Percentiles rank a stretch among this genome's conserved stretches.
phyloP scores from a whole-genome alignment of 2,329 filamentous ascomycete species.

The Colletotrichum euphorbiae region DNA sequence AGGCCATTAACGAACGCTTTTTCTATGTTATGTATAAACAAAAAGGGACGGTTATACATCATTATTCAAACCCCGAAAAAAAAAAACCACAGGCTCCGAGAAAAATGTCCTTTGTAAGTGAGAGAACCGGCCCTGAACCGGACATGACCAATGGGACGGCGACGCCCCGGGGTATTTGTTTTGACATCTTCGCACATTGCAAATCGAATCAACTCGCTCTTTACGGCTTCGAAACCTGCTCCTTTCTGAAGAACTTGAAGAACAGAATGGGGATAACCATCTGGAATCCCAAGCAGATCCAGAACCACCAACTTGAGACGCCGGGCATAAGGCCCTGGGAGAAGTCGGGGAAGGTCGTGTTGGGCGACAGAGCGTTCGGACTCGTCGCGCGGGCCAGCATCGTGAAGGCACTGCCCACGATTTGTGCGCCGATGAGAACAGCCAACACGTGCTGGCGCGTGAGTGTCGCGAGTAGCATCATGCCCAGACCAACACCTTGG shows the following conservation, averaged over 20 bases:
- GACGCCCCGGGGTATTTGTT: constrained; percentile 35
- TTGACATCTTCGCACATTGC: constrained; percentile 21
- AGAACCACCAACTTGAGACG: constrained; percentile 67
- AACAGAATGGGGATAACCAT: constrained; percentile 68
- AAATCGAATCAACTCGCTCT: constrained; percentile 12
- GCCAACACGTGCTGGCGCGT: constrained; percentile 74
- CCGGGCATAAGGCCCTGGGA: constrained; percentile 58
- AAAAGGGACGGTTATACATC: constrained; percentile 32
- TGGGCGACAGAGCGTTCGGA: constrained; percentile 71
- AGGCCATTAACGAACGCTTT: constrained; percentile 29
- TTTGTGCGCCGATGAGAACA: constrained; percentile 70
- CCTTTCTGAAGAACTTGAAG: constrained; percentile 67
- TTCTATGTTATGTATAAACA: constrained; percentile 26
- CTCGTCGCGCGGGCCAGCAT: constrained; percentile 71
- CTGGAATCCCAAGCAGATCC: constrained; percentile 69
- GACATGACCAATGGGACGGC: constrained; percentile 31
- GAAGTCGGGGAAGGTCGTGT: constrained; percentile 72
- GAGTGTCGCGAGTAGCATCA: constrained; percentile 74
- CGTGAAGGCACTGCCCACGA: constrained; percentile 70
- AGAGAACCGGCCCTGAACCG: constrained; percentile 34
- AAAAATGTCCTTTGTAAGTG: constrained; percentile 22
- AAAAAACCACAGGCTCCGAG: constrained; percentile 25
- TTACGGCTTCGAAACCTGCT: constrained; percentile 67
- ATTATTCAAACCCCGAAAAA: constrained; percentile 35
- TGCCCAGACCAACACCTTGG: constrained; percentile 75